These are phyloP conservation scores for Xylaria longipes DNA, from an alignment of 495 filamentous ascomycete species.

Conservation along the genomic window DNA sequence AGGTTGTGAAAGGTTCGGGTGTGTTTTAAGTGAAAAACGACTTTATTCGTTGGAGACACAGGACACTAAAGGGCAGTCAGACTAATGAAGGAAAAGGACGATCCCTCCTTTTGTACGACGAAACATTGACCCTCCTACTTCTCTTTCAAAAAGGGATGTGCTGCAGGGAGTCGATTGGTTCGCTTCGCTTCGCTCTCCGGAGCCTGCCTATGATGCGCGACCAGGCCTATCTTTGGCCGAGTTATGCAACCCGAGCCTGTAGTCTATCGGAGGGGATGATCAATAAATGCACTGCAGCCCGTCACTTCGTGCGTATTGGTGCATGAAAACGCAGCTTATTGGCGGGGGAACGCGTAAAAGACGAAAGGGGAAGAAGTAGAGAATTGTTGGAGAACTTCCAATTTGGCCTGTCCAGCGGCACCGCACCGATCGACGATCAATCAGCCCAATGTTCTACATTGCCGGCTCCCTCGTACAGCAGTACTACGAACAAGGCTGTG, in stretches of 20 bases:
- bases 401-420: background rate
- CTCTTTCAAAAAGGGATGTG: background rate
- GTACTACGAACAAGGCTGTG: background rate
- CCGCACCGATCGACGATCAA: background rate
- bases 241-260: background rate
- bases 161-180: background rate
- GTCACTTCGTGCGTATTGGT: background rate
- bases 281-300: background rate
- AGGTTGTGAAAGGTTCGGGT: background rate
- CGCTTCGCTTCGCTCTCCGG: conserved; percentile 6
- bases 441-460: background rate
- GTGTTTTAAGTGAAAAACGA: background rate
- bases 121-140: background rate
- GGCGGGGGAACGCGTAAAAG: background rate
- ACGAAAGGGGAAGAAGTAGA: conserved; percentile 11
- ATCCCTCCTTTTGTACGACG: conserved; percentile 19
- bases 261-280: background rate
- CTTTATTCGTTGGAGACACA: background rate
- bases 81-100: background rate
- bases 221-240: background rate
- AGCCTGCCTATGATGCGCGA: background rate
- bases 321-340: background rate
- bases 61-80: background rate
- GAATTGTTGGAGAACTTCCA: background rate
- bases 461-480: background rate